These are phyloP conservation scores for Xylariaceae sp. DNA, from an alignment of 2,329 filamentous ascomycete species.

Conservation along the genomic window DNA sequence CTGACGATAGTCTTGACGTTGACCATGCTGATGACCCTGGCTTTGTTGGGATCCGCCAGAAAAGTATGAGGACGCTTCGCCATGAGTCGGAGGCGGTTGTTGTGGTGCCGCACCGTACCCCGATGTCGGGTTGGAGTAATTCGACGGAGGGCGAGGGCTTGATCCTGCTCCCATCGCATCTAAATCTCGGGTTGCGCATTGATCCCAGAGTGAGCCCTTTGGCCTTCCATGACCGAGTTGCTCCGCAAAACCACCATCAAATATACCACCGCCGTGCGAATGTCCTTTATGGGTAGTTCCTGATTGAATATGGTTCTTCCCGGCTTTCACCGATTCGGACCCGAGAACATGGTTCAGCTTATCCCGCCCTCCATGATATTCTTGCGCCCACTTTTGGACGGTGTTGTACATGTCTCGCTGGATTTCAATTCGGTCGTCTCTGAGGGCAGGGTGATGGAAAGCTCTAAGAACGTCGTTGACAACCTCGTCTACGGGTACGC, in stretches of 20 bases:
- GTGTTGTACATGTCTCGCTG: constrained; percentile 87
- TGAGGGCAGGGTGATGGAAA: constrained; percentile 87
- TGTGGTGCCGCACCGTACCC: constrained; percentile 29
- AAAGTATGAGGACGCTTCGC: constrained; percentile 18
- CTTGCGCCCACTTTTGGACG: constrained; percentile 76
- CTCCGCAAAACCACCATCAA: constrained; percentile 35
- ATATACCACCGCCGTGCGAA: constrained; percentile 40
- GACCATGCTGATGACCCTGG: too few species aligned
- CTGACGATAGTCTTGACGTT: too few species aligned
- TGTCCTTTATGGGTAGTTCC: constrained; percentile 37
- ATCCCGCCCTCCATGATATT: constrained; percentile 49
- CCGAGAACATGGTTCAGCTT: constrained; percentile 73
- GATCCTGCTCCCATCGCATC: constrained; percentile 52
- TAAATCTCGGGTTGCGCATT: constrained; percentile 59
- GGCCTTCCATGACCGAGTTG: constrained; percentile 56
- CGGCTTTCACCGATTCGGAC: constrained; percentile 77
- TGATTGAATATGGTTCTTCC: constrained; percentile 70
- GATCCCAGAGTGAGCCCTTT: constrained; percentile 58
- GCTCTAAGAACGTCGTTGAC: constrained; percentile 75
- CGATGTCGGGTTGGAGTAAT: constrained; percentile 31
- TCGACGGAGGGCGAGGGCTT: constrained; percentile 26
- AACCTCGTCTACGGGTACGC: constrained; percentile 79
- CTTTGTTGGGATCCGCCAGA: background rate
- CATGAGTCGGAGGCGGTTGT: constrained; percentile 21
- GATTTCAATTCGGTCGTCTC: constrained; percentile 72